Evolutionary conservation across 768 basidiomycete genomes (phyloP).

Genomic region (Rhizopogon vulgaris): DNA sequence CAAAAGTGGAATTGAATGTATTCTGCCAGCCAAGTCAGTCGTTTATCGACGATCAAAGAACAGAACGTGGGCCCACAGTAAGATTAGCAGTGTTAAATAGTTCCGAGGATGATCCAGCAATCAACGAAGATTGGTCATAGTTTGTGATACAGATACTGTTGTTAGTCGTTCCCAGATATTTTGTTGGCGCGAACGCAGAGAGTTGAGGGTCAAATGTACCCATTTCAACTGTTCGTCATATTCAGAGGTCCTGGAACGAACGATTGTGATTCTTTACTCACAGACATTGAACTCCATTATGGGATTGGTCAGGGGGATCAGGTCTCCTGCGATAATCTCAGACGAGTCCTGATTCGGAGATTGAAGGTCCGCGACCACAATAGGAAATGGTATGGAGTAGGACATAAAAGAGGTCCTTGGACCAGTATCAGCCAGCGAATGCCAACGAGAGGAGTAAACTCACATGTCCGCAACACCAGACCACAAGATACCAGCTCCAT

Average conservation of each 20-base stretch:
- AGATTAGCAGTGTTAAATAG: conserved; percentile 26
- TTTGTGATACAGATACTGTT: conserved; percentile 25
- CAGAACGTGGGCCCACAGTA: conserved; percentile 13
- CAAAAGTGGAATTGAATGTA: conserved; percentile 6
- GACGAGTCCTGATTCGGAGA: conserved; percentile 21
- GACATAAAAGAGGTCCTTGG: conserved; percentile 27
- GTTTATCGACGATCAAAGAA: not conserved
- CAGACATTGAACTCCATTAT: conserved; percentile 31
- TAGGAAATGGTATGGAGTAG: conserved; percentile 34
- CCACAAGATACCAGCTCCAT: conserved; percentile 31
- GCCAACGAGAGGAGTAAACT: conserved; percentile 5
- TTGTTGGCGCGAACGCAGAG: conserved; percentile 39
- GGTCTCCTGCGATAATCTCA: conserved; percentile 13
- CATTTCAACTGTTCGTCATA: conserved; percentile 25
- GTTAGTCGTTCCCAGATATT: conserved; percentile 38
- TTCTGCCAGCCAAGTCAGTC: conserved; percentile 4
- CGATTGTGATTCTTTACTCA: conserved; percentile 8
- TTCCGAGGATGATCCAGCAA: conserved; percentile 36
- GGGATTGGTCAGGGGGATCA: conserved; percentile 26
- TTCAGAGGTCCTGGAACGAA: not conserved
- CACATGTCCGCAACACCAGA: conserved; percentile 28
- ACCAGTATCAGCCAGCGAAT: not conserved
- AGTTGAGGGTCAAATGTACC: conserved; percentile 38
- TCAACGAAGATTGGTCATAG: conserved; percentile 28
- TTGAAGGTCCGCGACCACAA: conserved; percentile 25